Evolutionary conservation across 2,329 filamentous ascomycete species (phyloP).

Genomic region (Colletotrichum tabaci): DNA sequence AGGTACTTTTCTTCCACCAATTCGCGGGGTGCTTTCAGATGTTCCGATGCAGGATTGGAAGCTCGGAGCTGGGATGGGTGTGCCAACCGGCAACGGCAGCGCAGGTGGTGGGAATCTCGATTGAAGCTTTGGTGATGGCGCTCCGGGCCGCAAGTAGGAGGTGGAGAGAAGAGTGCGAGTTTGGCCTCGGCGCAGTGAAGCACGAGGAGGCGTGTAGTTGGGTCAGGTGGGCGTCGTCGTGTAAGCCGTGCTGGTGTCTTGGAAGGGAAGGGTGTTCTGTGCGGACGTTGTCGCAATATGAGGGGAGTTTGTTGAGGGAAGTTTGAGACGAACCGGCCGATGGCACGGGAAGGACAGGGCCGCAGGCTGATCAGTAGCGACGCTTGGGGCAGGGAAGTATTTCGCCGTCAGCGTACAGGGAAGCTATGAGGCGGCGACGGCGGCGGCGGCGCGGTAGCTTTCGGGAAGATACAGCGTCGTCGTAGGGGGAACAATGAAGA

Average conservation of each 20-base stretch:
- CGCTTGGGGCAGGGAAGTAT: slow-evolving; percentile 25
- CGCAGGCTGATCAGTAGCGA: slow-evolving; percentile 17
- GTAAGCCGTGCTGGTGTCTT: not conserved
- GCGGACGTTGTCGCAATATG: slow-evolving; percentile 39
- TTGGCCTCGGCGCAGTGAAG: slow-evolving; percentile 12
- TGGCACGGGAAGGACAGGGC: slow-evolving; percentile 39
- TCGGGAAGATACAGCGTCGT: slow-evolving; percentile 24
- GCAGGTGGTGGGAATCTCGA: slow-evolving; percentile 38
- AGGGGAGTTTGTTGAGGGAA: slow-evolving; percentile 12
- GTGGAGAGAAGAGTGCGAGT: slow-evolving; percentile 1
- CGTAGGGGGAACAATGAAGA: slow-evolving; percentile 1
- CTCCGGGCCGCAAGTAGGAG: slow-evolving; percentile 19
- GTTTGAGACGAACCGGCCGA: slow-evolving; percentile 42
- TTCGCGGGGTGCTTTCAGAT: slow-evolving; percentile 25
- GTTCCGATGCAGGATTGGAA: slow-evolving; percentile 27
- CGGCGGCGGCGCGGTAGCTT: slow-evolving; percentile 18
- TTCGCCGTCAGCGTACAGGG: slow-evolving; percentile 30
- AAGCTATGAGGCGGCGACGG: slow-evolving; percentile 25
- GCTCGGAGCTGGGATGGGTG: slow-evolving; percentile 27
- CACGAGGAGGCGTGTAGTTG: not conserved
- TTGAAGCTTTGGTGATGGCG: slow-evolving; percentile 36
- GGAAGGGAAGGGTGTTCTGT: slow-evolving; percentile 17
- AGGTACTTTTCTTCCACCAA: slow-evolving; percentile 40
- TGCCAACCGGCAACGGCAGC: slow-evolving; percentile 32
- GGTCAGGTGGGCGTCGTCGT: slow-evolving; percentile 12